These are phyloP conservation scores for Crataegus laevigata DNA, from an alignment of 306 rosid species.

Conservation along the genomic window DNA sequence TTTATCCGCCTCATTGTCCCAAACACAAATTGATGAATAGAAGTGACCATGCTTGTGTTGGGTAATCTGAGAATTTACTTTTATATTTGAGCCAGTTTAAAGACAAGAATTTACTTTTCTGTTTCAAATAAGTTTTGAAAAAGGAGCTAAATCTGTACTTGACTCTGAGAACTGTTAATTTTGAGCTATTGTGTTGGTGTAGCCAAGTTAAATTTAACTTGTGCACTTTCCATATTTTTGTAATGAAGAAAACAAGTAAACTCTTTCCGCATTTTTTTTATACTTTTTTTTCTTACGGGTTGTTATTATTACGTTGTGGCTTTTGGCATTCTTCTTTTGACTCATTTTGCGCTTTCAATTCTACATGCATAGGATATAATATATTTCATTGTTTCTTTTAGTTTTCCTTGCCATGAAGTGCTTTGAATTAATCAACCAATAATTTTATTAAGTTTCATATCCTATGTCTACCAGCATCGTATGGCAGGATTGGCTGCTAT, in stretches of 20 bases:
- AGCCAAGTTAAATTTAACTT: background rate
- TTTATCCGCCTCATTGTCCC: background rate
- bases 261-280: background rate
- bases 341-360: background rate
- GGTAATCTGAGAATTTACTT: background rate
- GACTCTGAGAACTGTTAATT: background rate
- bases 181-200: background rate
- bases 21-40: background rate
- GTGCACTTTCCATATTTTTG: background rate
- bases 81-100: background rate
- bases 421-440: background rate
- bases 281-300: no score
- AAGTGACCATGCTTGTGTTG: background rate
- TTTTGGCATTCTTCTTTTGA: background rate
- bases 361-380: background rate
- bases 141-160: background rate
- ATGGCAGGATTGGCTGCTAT: slow-evolving; percentile 97
- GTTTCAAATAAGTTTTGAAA: background rate
- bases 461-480: slow-evolving; percentile 71
- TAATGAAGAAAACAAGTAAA: background rate
- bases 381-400: background rate
- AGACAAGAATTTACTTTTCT: background rate
- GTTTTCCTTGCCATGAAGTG: background rate
- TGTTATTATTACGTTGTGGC: background rate
- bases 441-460: slow-evolving; percentile 1